Conservation (phyloP, 2,329 filamentous ascomycete genomes). For the Neofusicoccum parvum region DNA sequence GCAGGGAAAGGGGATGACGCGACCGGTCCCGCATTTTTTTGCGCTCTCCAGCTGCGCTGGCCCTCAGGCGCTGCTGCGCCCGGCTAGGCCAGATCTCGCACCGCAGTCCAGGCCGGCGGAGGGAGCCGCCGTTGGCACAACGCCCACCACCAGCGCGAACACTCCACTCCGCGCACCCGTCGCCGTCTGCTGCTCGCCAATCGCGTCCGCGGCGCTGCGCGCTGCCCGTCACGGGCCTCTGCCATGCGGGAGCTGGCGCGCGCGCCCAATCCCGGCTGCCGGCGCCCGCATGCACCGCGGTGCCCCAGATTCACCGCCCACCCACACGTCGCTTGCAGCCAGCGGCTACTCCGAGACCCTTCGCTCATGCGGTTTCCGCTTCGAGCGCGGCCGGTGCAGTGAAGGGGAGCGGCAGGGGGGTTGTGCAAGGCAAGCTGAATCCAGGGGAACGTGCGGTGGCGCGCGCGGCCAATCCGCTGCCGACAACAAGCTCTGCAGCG, state of each 20-base stretch:
- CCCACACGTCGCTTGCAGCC: background rate
- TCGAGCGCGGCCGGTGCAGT: background rate
- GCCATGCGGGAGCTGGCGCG: background rate
- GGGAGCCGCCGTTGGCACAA: constrained; percentile 7
- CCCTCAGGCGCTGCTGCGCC: background rate
- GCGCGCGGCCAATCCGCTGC: background rate
- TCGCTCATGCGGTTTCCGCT: background rate
- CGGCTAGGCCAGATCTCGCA: background rate
- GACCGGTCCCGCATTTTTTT: background rate
- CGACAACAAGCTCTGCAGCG: background rate
- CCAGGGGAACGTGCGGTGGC: constrained; percentile 1
- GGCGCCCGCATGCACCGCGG: background rate
- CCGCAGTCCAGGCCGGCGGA: background rate
- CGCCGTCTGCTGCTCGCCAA: background rate
- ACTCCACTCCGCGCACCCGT: constrained; percentile 1
- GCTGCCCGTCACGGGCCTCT: constrained; percentile 3
- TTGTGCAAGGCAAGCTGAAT: constrained; percentile 2
- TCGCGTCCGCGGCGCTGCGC: background rate
- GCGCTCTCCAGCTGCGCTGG: background rate
- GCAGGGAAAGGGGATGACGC: constrained; percentile 6
- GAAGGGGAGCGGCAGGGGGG: background rate
- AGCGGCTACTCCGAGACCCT: constrained; percentile 17
- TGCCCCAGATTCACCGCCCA: constrained; percentile 9
- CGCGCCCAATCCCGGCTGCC: background rate
- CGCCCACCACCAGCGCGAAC: background rate